phyloP scores from a whole-genome alignment of 768 basidiomycete genomes.

The Gyrodon lividus region DNA sequence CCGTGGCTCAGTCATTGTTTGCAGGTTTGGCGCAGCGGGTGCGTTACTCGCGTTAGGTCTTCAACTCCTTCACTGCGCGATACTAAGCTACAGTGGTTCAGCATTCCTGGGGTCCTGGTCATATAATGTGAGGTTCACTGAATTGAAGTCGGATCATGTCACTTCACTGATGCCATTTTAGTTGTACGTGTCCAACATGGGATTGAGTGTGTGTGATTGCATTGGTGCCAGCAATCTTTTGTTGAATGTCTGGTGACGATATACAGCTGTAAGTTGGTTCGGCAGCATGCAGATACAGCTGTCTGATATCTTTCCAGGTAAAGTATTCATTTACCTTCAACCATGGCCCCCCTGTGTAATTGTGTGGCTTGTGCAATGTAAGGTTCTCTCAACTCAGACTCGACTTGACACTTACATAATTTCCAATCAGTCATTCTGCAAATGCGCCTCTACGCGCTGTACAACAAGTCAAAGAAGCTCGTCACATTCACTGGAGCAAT shows the following conservation, averaged over 20 bases:
- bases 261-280: not conserved
- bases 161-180: not conserved
- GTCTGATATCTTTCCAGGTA: not conserved
- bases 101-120: not conserved
- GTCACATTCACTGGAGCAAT: constrained; percentile 12
- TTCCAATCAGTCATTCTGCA: constrained; percentile 29
- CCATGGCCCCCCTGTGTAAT: not conserved
- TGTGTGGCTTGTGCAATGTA: constrained; percentile 2
- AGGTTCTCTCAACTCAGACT: not conserved
- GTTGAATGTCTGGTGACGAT: too few species aligned
- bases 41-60: not conserved
- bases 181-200: not conserved
- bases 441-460: constrained; percentile 35
- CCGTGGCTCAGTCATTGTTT: not conserved
- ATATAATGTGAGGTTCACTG: not conserved
- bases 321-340: not conserved
- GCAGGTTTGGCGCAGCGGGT: constrained; percentile 2
- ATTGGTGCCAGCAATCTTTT: not conserved
- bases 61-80: not conserved
- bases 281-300: not conserved
- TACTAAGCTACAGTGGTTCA: not conserved
- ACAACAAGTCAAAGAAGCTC: constrained; percentile 21
- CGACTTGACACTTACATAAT: not conserved
- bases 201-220: not conserved
- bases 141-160: not conserved